Base-by-base conservation (phyloP, 2,329 filamentous ascomycete genomes). In the Fusarium abutilonis region DNA sequence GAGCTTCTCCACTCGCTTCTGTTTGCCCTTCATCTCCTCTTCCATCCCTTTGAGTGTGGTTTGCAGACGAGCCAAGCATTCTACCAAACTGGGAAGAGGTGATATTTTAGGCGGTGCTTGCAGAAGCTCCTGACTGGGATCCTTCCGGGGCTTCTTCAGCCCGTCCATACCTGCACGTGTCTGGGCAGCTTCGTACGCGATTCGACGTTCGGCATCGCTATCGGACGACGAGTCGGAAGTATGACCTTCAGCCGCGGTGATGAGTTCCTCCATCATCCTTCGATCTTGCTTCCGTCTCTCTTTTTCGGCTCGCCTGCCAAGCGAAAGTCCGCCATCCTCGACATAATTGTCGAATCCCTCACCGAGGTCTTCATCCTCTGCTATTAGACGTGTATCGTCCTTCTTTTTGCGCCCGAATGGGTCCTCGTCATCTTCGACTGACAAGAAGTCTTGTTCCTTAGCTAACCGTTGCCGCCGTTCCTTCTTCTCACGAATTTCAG, bases 261-360 rank as follows among this genome's bases (percentile, higher is more conserved):
- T 97, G 64, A 96, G 82, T 32, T 91, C 88, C 0, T 88, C 90
- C 85, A 97, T 97, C 67, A 93, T 88, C 53, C 87, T 85, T 28
- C 91, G 86, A 28, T 91, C 86, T 40, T 83, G 84, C 49, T 81
- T 82, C 44, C 84, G 80, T 1, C 86, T 89, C 66, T 92, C 91
- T 17, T 85, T 86, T 75, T 95, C 91, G 0, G 92, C 92, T 59
- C 90, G 91, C 60, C 84, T 87, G 31, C 93, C 92, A 0, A 97
- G 81, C 1, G 91, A 86, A 9, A 97, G 85, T 8, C 86, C 86
- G 9, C 91, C 92, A 72, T 97, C 92, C 36, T 95, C 91, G 9
- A 95, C 91, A 69, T 91, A 97, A 51, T 94, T 89, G 58, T 98
- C 94, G 68, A 96, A 98, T 0, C 93, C 93, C 77, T 98, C 95